Evolutionary conservation across 2,329 filamentous ascomycete genomes (phyloP), one percentile per base, ranked within the genome.

Genomic region (Ceratocystis lukuohia): DNA sequence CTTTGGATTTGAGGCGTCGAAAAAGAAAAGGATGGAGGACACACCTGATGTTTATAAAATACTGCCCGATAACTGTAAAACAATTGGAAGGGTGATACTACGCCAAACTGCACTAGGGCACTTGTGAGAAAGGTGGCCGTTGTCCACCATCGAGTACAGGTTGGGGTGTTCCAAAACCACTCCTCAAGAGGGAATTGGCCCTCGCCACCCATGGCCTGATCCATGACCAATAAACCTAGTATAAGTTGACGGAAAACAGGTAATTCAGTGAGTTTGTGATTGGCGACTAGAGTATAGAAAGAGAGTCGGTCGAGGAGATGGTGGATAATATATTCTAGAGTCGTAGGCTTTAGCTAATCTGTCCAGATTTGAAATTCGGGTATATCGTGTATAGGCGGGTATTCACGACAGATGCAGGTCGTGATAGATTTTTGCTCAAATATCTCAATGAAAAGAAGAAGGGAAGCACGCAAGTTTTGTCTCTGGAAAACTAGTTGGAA

Each of bases 91-190:
- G 92, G 91, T 15, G 89, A 94, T 70, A 97, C 80, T 74, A 97
- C 87, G 72, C 95, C 86, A 77, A 91, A 97, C 76, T 97, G 94
- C 4, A 97, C 91, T 71, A 97, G 79, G 17, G 91, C 85, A 71
- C 91, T 96, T 10, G 88, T 94, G 67, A 91, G 79, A 53, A 97
- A 86, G 0, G 92, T 96, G 3, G 92, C 91, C 28, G 91, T 92
- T 25, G 94, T 97, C 94, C 94, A 99, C 87, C 89, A 95, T 69
- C 94, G 82, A 46, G 94, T 99, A 76, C 92, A 96, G 30, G 94
- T 85, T 2, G 94, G 94, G 88, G 96, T 96, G 76, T 99, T 94
- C 82, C 91, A 96, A 77, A 96, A 97, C 94, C 94, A 99, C 71
- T 93, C 88, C 77, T 97, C 94, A 6, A 99, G 82, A 53, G 93